phyloP scores from a whole-genome alignment of 129 eudicot species.

The Chrysanthemum makinoi region DNA sequence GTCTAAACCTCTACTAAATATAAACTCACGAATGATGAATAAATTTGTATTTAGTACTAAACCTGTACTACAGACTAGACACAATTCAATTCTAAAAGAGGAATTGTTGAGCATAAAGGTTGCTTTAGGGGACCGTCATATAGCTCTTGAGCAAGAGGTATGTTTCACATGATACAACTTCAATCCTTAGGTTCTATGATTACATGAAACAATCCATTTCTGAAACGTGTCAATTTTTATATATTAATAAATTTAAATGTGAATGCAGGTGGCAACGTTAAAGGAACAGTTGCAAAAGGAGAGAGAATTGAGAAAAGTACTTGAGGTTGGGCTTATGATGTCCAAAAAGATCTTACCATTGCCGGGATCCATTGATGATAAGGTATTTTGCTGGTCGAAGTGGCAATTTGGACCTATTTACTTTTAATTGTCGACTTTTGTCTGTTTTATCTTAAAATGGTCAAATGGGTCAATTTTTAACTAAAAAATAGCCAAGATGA shows the following conservation, averaged over 20 bases:
- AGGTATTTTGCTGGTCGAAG: conserved; percentile 45
- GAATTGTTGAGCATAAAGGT: conserved; percentile 53
- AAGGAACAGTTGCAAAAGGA: conserved; percentile 69
- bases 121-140: conserved; percentile 64
- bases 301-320: conserved; percentile 56
- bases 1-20: background rate
- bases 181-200: background rate
- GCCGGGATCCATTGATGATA: conserved; percentile 53
- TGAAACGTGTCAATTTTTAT: background rate
- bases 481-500: no score
- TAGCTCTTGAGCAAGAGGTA: conserved; percentile 80
- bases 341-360: conserved; percentile 36
- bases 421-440: background rate
- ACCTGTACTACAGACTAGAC: conserved; percentile 54
- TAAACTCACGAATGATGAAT: background rate
- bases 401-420: background rate
- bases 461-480: no score
- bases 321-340: conserved; percentile 59
- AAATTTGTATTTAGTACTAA: no score
- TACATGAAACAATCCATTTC: background rate
- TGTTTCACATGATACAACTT: conserved; percentile 8
- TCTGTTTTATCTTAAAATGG: background rate
- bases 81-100: conserved; percentile 52
- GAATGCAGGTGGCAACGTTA: conserved; percentile 62
- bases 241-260: background rate